A percentile compares a stretch with the other conserved stretches of the same genome.
These are phyloP conservation scores for Ophiostoma sp. DNA, from an alignment of 2,329 filamentous ascomycete species.

Conservation along the genomic window DNA sequence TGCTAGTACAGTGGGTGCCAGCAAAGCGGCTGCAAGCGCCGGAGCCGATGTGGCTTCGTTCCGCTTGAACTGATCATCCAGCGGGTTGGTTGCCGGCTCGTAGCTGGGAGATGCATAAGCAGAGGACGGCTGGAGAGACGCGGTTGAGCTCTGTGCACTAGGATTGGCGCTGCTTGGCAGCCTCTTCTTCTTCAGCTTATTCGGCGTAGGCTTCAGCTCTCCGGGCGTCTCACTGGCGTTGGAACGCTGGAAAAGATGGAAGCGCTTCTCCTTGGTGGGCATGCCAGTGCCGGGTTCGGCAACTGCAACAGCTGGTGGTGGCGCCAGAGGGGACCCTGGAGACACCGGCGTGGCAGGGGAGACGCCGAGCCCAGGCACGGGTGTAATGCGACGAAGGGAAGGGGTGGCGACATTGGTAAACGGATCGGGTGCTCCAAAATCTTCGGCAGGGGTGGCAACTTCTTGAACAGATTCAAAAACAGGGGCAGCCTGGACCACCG, in stretches of 20 bases:
- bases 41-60: background rate
- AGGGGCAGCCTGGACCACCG: slow-evolving; percentile 46
- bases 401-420: background rate
- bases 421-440: slow-evolving; percentile 5
- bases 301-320: background rate
- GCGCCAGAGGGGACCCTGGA: slow-evolving; percentile 27
- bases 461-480: slow-evolving; percentile 39
- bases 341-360: slow-evolving; percentile 19
- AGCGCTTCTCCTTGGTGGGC: slow-evolving; percentile 59
- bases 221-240: slow-evolving; percentile 51
- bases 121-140: slow-evolving; percentile 58
- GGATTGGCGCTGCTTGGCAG: slow-evolving; percentile 70
- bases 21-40: background rate
- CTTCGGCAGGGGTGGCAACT: slow-evolving; percentile 23
- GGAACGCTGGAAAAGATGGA: slow-evolving; percentile 68
- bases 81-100: slow-evolving; percentile 34
- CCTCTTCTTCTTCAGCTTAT: slow-evolving; percentile 86
- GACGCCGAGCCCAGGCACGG: slow-evolving; percentile 15
- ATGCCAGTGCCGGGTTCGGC: slow-evolving; percentile 35
- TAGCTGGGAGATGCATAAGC: slow-evolving; percentile 43
- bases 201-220: slow-evolving; percentile 65
- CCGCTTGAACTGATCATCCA: slow-evolving; percentile 20
- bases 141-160: slow-evolving; percentile 84
- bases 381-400: background rate
- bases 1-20: background rate